phyloP scores from a whole-genome alignment of 2,329 filamentous ascomycete genomes.

The Phialophora chinensis region DNA sequence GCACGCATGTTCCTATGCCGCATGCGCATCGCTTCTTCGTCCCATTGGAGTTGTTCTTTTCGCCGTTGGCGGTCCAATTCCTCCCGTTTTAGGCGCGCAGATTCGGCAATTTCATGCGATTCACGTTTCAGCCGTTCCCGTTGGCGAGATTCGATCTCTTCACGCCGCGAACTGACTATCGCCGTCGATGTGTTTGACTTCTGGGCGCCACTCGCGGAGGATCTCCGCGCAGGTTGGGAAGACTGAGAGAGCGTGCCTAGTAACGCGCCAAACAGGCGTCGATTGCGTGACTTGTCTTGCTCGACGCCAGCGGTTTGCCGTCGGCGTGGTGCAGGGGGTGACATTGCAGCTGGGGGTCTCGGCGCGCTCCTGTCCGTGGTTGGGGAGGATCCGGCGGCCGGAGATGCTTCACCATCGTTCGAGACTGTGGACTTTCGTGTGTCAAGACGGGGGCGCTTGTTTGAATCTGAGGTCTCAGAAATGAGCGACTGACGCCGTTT shows the following conservation, averaged over 20 bases:
- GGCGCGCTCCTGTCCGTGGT: slow-evolving; percentile 11
- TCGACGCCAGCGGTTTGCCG: slow-evolving; percentile 48
- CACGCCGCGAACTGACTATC: slow-evolving; percentile 68
- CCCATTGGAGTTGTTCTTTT: slow-evolving; percentile 74
- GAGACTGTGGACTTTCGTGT: slow-evolving; percentile 10
- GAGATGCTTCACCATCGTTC: slow-evolving; percentile 58
- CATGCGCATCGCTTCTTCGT: slow-evolving; percentile 63
- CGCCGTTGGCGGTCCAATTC: slow-evolving; percentile 66
- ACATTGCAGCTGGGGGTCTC: slow-evolving; percentile 19
- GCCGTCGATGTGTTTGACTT: slow-evolving; percentile 46
- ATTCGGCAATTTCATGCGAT: slow-evolving; percentile 72
- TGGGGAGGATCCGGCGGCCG: slow-evolving; percentile 40
- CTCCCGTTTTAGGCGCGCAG: slow-evolving; percentile 68
- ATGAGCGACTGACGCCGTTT: slow-evolving; percentile 34
- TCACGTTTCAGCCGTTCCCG: slow-evolving; percentile 75
- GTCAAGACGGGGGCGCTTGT: slow-evolving; percentile 33
- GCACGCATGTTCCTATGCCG: slow-evolving; percentile 75
- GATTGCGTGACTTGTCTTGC: slow-evolving; percentile 84
- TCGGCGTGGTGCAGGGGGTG: slow-evolving; percentile 24
- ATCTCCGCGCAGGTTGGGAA: slow-evolving; percentile 22
- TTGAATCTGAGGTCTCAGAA: slow-evolving; percentile 28
- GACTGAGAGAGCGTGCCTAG: slow-evolving; percentile 76
- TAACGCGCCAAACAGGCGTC: slow-evolving; percentile 83
- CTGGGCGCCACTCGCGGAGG: slow-evolving; percentile 10
- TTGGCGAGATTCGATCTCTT: slow-evolving; percentile 82